These are phyloP conservation scores for Mycena venus DNA, from an alignment of 768 basidiomycete genomes.

Conservation along the genomic window DNA sequence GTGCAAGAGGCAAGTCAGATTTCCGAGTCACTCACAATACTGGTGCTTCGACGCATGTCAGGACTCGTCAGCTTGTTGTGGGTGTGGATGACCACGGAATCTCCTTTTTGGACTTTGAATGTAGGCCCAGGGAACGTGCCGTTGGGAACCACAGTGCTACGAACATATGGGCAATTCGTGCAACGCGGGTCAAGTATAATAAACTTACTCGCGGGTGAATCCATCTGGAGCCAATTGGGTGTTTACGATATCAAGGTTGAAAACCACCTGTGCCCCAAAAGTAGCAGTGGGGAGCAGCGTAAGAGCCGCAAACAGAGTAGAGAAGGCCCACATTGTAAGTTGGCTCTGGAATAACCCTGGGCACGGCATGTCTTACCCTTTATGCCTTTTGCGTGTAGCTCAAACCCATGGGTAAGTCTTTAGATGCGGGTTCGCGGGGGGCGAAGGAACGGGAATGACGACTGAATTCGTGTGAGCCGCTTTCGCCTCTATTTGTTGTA, in stretches of 20 bases:
- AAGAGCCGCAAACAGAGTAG: not conserved
- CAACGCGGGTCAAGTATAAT: not conserved
- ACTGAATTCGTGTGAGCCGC: too few species aligned
- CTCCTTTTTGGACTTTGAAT: slow-evolving; percentile 28
- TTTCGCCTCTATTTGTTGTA: too few species aligned
- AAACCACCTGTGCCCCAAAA: not conserved
- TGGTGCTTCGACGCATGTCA: slow-evolving; percentile 41
- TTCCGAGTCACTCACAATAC: slow-evolving; percentile 38
- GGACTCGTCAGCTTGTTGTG: not conserved
- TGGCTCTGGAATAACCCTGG: not conserved
- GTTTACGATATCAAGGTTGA: slow-evolving; percentile 13
- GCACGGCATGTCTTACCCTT: too few species aligned
- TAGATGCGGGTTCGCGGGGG: too few species aligned
- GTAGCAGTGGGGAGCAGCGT: not conserved
- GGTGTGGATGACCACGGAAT: too few species aligned
- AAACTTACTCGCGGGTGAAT: not conserved
- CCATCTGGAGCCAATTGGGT: not conserved
- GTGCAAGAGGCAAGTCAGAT: not conserved
- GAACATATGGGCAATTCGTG: too few species aligned
- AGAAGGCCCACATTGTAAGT: not conserved
- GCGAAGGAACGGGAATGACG: too few species aligned
- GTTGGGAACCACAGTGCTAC: not conserved
- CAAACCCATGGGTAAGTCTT: too few species aligned
- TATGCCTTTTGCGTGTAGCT: too few species aligned
- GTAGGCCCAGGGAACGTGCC: not conserved